These are phyloP conservation scores for Knoxdaviesia capensis DNA, from an alignment of 2,329 filamentous ascomycete genomes.

Conservation along the genomic window DNA sequence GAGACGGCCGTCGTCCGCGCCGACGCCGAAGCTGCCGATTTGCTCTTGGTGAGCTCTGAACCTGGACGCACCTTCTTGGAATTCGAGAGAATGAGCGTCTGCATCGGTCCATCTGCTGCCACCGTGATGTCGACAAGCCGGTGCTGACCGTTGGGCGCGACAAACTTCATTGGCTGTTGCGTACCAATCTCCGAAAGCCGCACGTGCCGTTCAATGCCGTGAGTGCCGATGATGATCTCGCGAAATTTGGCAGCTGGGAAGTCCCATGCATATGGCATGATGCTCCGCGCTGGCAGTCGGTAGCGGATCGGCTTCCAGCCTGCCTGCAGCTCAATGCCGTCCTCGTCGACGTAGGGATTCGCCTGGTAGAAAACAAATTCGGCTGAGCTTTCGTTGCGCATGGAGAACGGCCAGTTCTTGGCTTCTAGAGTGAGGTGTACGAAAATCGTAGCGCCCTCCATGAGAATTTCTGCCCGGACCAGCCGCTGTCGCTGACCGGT, in stretches of 20 bases:
- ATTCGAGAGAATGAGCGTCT: conserved; percentile 84
- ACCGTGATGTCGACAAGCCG: conserved; percentile 97
- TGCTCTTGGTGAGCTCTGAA: conserved; percentile 26
- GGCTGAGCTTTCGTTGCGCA: conserved; percentile 93
- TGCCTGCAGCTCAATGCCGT: conserved; percentile 63
- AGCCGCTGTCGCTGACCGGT: conserved; percentile 75
- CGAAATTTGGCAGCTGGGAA: conserved; percentile 95
- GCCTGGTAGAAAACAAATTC: conserved; percentile 96
- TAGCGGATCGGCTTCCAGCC: conserved; percentile 89
- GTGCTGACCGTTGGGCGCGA: conserved; percentile 42
- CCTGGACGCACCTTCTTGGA: conserved; percentile 39
- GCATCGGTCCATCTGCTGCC: conserved; percentile 82
- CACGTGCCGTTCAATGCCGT: conserved; percentile 70
- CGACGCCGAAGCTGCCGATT: conserved; percentile 31
- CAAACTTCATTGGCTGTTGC: conserved; percentile 80
- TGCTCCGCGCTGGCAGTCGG: conserved; percentile 76
- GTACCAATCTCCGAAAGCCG: conserved; percentile 95
- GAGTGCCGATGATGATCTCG: conserved; percentile 66
- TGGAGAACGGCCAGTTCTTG: conserved; percentile 95
- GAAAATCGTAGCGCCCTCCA: conserved; percentile 90
- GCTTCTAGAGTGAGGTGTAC: conserved; percentile 75
- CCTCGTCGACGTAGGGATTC: conserved; percentile 81
- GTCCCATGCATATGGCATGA: conserved; percentile 99
- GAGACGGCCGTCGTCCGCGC: background rate
- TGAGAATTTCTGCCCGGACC: conserved; percentile 69